These are phyloP conservation scores for Penstemon barbatus DNA, from an alignment of 257 asterid genomes.

Conservation along the genomic window DNA sequence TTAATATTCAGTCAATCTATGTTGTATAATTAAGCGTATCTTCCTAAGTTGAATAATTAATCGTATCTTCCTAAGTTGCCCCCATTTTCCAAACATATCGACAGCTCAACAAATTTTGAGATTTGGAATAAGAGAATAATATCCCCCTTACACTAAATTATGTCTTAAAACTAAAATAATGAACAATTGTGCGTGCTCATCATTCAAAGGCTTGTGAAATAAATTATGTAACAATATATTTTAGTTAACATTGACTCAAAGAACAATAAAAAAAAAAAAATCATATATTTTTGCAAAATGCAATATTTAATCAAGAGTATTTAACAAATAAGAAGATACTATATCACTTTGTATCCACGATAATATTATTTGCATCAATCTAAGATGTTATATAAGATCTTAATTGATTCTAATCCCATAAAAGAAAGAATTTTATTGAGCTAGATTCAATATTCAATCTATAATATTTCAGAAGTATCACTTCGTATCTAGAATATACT, in stretches of 20 bases:
- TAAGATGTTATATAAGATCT: constrained; percentile 1
- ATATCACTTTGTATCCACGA: constrained; percentile 2
- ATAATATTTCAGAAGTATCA: too few relatives aligned
- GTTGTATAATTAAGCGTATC: background rate
- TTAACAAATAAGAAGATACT: constrained; percentile 13
- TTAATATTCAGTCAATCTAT: too few relatives aligned
- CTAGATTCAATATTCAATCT: constrained; percentile 6
- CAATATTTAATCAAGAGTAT: background rate
- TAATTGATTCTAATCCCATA: background rate
- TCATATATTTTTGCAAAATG: constrained; percentile 20
- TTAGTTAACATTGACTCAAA: background rate
- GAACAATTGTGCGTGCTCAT: background rate
- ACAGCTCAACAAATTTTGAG: background rate
- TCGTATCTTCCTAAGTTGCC: background rate
- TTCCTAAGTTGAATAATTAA: background rate
- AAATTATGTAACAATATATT: background rate
- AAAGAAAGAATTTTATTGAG: background rate
- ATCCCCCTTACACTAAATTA: background rate
- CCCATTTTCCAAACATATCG: background rate
- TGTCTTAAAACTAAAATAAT: background rate
- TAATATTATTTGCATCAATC: constrained; percentile 1
- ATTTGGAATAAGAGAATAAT: constrained; percentile 1
- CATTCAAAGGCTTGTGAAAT: constrained; percentile 1
- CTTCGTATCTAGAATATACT: constrained; percentile 19
- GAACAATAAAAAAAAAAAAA: background rate